Percentiles rank a stretch among this genome's conserved stretches.
phyloP scores from a whole-genome alignment of 768 basidiomycete species.

The Podaxis rugospora region DNA sequence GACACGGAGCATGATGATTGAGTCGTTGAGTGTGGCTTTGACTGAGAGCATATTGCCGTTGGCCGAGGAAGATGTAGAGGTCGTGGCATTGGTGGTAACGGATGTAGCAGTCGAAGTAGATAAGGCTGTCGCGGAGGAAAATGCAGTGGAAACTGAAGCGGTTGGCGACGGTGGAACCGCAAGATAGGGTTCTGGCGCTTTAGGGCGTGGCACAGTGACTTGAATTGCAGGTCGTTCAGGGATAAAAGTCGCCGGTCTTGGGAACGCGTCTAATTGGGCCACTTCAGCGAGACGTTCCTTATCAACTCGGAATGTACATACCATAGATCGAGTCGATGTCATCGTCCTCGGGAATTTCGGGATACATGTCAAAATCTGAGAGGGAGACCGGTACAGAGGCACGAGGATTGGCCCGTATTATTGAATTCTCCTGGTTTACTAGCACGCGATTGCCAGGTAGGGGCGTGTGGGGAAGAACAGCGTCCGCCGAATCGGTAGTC shows the following conservation, averaged over 20 bases:
- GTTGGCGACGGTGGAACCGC: slow-evolving; percentile 33
- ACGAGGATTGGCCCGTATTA: slow-evolving; percentile 19
- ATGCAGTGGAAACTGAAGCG: slow-evolving; percentile 21
- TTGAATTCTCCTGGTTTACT: background rate
- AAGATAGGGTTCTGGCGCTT: slow-evolving; percentile 18
- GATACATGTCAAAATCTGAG: slow-evolving; percentile 38
- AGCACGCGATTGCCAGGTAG: background rate
- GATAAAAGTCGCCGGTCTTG: slow-evolving; percentile 33
- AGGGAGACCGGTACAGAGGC: slow-evolving; percentile 31
- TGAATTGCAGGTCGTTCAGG: slow-evolving; percentile 28
- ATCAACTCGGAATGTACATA: slow-evolving; percentile 17
- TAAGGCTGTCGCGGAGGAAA: slow-evolving; percentile 20
- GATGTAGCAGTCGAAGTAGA: slow-evolving; percentile 12
- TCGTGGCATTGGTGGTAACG: slow-evolving; percentile 24
- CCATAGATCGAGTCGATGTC: slow-evolving; percentile 29
- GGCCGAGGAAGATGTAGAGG: slow-evolving; percentile 20
- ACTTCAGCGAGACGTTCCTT: background rate
- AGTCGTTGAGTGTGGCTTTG: slow-evolving; percentile 60
- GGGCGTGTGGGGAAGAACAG: slow-evolving; percentile 40
- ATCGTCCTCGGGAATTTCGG: slow-evolving; percentile 30
- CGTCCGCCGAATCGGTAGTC: slow-evolving; percentile 56
- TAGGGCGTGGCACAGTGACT: slow-evolving; percentile 3
- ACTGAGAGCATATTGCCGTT: slow-evolving; percentile 38
- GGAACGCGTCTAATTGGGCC: slow-evolving; percentile 33
- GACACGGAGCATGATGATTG: slow-evolving; percentile 59